phyloP scores from a whole-genome alignment of 352 stramenopile genomes.

The Pythium grandisporangium region DNA sequence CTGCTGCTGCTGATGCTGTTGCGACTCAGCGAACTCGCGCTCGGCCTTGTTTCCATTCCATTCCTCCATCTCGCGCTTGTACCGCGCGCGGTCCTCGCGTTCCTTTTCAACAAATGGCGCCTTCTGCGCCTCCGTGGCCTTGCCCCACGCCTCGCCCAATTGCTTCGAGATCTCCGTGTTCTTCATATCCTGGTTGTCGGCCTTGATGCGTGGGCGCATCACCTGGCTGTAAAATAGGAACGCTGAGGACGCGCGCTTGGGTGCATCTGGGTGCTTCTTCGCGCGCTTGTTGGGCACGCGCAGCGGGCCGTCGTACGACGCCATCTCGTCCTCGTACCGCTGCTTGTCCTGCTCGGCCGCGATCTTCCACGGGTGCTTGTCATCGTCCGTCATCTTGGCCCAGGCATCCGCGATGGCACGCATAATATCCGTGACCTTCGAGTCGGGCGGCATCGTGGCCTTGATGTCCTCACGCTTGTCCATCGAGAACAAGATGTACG shows the following conservation, averaged over 20 bases:
- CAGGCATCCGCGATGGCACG: conserved; percentile 87
- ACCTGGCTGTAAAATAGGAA: conserved; percentile 94
- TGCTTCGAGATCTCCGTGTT: conserved; percentile 95
- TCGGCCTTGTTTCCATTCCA: conserved; percentile 84
- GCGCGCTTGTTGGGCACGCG: conserved; percentile 90
- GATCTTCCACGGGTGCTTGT: conserved; percentile 91
- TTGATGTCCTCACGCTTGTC: conserved; percentile 89
- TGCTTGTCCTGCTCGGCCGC: conserved; percentile 90
- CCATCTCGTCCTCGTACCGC: conserved; percentile 91
- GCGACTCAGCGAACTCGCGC: conserved; percentile 73
- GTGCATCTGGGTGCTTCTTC: conserved; percentile 92
- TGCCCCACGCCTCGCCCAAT: conserved; percentile 89
- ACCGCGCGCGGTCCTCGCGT: conserved; percentile 84
- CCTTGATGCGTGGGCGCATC: conserved; percentile 85
- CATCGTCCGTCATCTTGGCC: conserved; percentile 84
- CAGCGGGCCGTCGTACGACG: conserved; percentile 86
- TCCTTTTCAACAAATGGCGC: conserved; percentile 90
- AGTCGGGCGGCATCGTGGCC: conserved; percentile 67
- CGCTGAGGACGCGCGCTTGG: conserved; percentile 91
- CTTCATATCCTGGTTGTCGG: conserved; percentile 91
- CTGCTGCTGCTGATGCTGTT: conserved; percentile 81
- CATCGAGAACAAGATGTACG: conserved; percentile 91
- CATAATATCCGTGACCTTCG: conserved; percentile 90
- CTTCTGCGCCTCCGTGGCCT: conserved; percentile 88
- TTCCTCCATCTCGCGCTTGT: conserved; percentile 91